These are phyloP conservation scores for Syzygium oleosum DNA, from an alignment of 345 rosid genomes.

Conservation along the genomic window DNA sequence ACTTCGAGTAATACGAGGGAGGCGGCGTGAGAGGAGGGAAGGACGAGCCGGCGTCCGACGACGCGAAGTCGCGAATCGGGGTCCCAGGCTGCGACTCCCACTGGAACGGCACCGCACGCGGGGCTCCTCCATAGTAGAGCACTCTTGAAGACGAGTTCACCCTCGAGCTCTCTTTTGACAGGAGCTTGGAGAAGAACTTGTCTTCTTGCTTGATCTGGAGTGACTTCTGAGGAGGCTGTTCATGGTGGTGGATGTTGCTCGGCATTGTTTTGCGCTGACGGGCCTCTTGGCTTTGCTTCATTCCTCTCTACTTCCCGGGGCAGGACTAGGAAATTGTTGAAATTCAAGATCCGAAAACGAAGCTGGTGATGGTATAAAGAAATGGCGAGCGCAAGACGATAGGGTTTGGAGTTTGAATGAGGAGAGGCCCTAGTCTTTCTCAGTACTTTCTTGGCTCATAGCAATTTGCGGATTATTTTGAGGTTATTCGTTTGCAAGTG, in stretches of 20 bases:
- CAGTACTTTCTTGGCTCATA: neutral
- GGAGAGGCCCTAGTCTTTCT: neutral
- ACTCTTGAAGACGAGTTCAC: slow-evolving; percentile 59
- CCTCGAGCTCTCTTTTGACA: slow-evolving; percentile 53
- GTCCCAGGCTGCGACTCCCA: slow-evolving; percentile 98
- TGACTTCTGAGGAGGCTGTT: neutral
- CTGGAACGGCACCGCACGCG: slow-evolving; percentile 51
- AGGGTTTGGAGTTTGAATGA: neutral
- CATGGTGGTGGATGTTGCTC: neutral
- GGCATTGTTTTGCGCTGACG: neutral
- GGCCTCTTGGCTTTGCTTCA: neutral
- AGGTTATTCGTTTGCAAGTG: neutral
- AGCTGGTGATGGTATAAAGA: neutral
- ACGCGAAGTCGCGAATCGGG: slow-evolving; percentile 42
- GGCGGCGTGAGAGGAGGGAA: slow-evolving; percentile 10
- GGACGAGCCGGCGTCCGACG: slow-evolving; percentile 49
- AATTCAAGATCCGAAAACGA: slow-evolving; percentile 1
- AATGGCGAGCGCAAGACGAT: neutral
- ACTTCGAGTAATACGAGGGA: slow-evolving; percentile 14
- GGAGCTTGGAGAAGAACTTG: slow-evolving; percentile 42
- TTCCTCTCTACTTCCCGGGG: neutral
- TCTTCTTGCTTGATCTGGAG: slow-evolving; percentile 30
- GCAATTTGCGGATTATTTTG: neutral
- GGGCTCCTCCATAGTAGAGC: slow-evolving; percentile 60
- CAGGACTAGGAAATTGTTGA: neutral